Base-by-base conservation (phyloP, 768 basidiomycete species). In the Calocera viscosa region DNA sequence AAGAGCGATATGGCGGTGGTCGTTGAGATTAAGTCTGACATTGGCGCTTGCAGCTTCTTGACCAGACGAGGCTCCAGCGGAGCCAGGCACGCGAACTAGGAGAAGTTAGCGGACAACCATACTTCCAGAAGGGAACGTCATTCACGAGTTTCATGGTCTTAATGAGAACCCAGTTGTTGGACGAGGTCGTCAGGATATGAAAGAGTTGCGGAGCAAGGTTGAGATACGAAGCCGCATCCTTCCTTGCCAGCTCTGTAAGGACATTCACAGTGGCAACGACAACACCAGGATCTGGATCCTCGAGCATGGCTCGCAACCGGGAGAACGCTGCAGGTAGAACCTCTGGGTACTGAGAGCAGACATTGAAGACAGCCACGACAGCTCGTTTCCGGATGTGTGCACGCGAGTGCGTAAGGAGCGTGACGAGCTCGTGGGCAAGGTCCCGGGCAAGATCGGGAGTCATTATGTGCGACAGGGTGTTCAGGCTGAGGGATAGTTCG, bases 141-240 rank as follows among this genome's bases (percentile, higher is more conserved):
- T 82, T 72, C 76, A 94, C 95, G 75, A 98, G 76, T 78, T 99
- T 99, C 74, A 98, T 87, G 65, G 98, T 88, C 78, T 99, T 99
- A 76, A 99, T 99, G 68, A 99, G 82, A 91, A 98, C 95, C 96
- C 96, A 99, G 72, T 99, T 99, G 76, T 99, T 98, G 11, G 90
- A 89, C 12, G 93, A 93, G 1, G 88, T 92, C 0, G 92, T 96
- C 68, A 99, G 79, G 12, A 98, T 82, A 72, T 90, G 91, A 76
- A 98, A 99, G 65, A 98, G 76, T 71, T 90, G 90, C 11, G 96
- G 96, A 1, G 95, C 96, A 41, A 99, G 77, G 2, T 86, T 80
- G 8, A 99, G 81, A 73, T 92, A 94, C 68, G 90, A 89, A 67
- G 79, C 77, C 8, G 94, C 92, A 69, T 87, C 86, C 49, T 83